phyloP scores from a whole-genome alignment of 495 filamentous ascomycete species.

The Talaromyces adpressus region DNA sequence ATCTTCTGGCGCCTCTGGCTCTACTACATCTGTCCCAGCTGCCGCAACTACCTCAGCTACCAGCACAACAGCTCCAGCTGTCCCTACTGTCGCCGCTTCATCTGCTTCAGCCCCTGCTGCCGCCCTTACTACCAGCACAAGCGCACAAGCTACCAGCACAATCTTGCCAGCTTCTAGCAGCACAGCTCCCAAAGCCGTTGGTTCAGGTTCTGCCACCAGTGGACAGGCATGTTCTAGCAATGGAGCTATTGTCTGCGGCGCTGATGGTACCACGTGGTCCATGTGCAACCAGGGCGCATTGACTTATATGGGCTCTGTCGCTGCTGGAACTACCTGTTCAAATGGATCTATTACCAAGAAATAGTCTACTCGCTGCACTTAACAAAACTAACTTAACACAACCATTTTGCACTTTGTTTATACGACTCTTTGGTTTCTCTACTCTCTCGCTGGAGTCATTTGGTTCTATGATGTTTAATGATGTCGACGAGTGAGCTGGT shows the following conservation, averaged over 20 bases:
- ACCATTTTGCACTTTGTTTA: constrained; percentile 36
- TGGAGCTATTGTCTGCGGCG: constrained; percentile 30
- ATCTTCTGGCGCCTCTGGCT: constrained; percentile 8
- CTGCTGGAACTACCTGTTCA: constrained; percentile 31
- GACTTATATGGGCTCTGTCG: constrained; percentile 34
- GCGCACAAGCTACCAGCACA: constrained; percentile 2
- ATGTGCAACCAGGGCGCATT: constrained; percentile 27
- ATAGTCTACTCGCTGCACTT: neutral
- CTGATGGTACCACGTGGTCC: constrained; percentile 30
- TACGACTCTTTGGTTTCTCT: constrained; percentile 51
- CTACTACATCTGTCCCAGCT: neutral
- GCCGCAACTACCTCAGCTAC: neutral
- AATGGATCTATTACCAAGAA: constrained; percentile 21
- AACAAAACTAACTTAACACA: neutral
- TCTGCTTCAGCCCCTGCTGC: constrained; percentile 3
- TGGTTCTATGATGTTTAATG: constrained; percentile 18
- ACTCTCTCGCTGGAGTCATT: constrained; percentile 47
- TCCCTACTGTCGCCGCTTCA: constrained; percentile 1
- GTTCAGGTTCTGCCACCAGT: constrained; percentile 9
- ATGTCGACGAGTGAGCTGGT: constrained; percentile 28
- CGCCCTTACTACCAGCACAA: neutral
- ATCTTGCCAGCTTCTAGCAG: constrained; percentile 3
- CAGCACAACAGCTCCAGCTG: neutral
- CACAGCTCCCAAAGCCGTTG: constrained; percentile 3
- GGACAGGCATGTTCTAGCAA: constrained; percentile 16